Percentiles rank a stretch among this genome's conserved stretches.
phyloP scores from a whole-genome alignment of 2,329 filamentous ascomycete species.

The Colletotrichum chrysophilum region DNA sequence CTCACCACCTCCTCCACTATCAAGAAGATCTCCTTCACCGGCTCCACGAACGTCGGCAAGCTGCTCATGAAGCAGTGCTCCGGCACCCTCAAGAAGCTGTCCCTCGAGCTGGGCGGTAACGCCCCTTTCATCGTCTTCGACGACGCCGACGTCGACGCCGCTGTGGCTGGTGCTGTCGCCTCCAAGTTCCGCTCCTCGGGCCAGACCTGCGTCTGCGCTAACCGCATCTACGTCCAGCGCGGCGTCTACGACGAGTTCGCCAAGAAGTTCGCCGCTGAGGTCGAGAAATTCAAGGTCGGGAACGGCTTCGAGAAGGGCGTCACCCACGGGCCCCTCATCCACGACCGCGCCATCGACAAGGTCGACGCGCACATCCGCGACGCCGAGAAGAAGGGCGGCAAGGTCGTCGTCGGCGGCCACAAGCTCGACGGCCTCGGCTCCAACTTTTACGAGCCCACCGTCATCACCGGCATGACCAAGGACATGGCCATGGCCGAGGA shows the following conservation, averaged over 20 bases:
- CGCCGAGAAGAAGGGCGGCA: constrained; percentile 77
- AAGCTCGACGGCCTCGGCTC: constrained; percentile 65
- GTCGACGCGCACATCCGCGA: constrained; percentile 82
- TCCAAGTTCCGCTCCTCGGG: constrained; percentile 95
- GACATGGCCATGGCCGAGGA: constrained; percentile 86
- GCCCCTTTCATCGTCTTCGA: constrained; percentile 97
- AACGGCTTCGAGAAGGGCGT: constrained; percentile 72
- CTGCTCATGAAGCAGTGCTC: constrained; percentile 90
- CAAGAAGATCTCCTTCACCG: constrained; percentile 94
- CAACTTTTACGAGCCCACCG: constrained; percentile 91
- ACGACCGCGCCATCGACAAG: constrained; percentile 81
- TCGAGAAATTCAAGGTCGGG: constrained; percentile 77
- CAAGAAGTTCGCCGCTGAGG: constrained; percentile 71
- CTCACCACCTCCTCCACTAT: constrained; percentile 79
- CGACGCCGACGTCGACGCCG: constrained; percentile 86
- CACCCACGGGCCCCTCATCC: constrained; percentile 85
- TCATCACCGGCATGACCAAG: constrained; percentile 83
- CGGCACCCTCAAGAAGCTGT: constrained; percentile 80
- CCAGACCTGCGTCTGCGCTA: constrained; percentile 93
- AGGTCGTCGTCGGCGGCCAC: constrained; percentile 77
- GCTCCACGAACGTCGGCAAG: constrained; percentile 72
- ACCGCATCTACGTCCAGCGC: constrained; percentile 80
- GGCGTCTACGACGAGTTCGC: constrained; percentile 81
- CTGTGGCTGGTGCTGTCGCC: constrained; percentile 81
- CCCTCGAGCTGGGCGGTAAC: constrained; percentile 93